These are phyloP conservation scores for Flaveria bidentis DNA, from an alignment of 129 eudicot species.

Conservation along the genomic window DNA sequence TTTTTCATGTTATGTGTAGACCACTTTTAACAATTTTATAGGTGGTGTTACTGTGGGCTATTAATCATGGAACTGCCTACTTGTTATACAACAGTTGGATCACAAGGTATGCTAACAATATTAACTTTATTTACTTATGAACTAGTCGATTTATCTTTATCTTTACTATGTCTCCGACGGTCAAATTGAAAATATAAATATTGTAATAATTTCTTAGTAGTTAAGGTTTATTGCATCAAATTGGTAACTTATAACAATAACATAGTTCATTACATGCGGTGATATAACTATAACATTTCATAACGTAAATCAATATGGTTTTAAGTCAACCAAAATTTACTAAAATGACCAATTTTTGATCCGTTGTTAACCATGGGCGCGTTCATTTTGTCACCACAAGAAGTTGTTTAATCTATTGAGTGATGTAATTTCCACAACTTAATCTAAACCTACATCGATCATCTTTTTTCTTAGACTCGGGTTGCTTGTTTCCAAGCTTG, in stretches of 20 bases:
- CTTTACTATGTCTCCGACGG: neutral
- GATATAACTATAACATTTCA: neutral
- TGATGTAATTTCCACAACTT: neutral
- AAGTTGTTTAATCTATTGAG: neutral
- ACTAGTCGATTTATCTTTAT: neutral
- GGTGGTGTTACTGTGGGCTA: slow-evolving; percentile 8
- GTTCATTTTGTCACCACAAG: neutral
- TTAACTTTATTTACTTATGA: neutral
- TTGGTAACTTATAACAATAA: neutral
- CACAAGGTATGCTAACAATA: slow-evolving; percentile 39
- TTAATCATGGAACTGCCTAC: slow-evolving; percentile 13
- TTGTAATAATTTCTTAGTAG: too few species aligned
- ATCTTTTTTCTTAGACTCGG: slow-evolving; percentile 45
- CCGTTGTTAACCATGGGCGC: neutral
- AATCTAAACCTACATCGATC: slow-evolving; percentile 4
- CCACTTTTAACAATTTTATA: slow-evolving; percentile 13
- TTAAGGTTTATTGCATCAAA: neutral
- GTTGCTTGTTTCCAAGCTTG: slow-evolving; percentile 75
- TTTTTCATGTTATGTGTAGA: neutral
- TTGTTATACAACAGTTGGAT: slow-evolving; percentile 45
- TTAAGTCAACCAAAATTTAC: neutral
- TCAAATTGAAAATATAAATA: neutral
- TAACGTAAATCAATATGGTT: neutral
- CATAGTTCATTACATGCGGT: neutral
- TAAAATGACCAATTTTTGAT: neutral